Percentiles rank a stretch among this genome's conserved stretches.
These are phyloP conservation scores for Bryoglossum gracile DNA, from an alignment of 495 filamentous ascomycete species.

Conservation along the genomic window DNA sequence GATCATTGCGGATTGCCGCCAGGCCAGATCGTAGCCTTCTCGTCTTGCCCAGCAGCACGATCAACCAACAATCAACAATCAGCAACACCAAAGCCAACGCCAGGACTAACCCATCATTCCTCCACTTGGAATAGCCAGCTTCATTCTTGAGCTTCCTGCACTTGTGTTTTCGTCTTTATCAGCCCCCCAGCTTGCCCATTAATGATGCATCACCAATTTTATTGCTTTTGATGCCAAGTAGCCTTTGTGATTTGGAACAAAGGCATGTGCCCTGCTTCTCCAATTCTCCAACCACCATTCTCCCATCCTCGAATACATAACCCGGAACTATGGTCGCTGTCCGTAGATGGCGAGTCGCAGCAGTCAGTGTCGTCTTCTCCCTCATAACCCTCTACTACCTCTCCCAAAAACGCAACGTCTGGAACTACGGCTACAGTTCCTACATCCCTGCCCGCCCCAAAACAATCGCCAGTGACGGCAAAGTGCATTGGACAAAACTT, in stretches of 20 bases:
- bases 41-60: no score
- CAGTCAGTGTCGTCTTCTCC: conserved; percentile 14
- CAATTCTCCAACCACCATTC: background rate
- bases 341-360: conserved; percentile 19
- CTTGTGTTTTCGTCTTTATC: no score
- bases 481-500: conserved; percentile 34
- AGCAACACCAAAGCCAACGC: no score
- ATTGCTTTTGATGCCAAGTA: no score
- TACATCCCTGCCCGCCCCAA: conserved; percentile 7
- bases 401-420: conserved; percentile 12
- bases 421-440: conserved; percentile 16
- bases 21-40: no score
- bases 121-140: no score
- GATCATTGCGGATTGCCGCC: no score
- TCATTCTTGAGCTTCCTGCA: no score
- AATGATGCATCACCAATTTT: no score
- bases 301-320: background rate
- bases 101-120: no score
- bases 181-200: no score
- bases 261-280: background rate
- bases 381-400: conserved; percentile 19
- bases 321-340: conserved; percentile 16
- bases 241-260: background rate
- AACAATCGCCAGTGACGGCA: conserved; percentile 2
- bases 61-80: no score